Conservation (phyloP, 345 rosid genomes). For the Lenwebbia sp. region DNA sequence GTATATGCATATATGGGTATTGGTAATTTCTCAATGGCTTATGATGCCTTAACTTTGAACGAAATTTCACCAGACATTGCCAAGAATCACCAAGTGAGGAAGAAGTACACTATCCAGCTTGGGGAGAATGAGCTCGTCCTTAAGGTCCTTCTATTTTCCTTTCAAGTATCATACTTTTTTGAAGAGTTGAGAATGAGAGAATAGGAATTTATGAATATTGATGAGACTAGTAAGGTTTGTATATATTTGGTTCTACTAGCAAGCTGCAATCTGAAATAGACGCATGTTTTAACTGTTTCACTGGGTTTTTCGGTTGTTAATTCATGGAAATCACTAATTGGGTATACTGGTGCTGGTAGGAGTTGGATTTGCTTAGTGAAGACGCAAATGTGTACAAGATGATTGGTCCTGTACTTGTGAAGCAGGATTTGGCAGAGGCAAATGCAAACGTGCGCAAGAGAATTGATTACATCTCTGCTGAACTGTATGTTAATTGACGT, state of each 20-base stretch:
- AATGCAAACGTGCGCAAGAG: conserved; percentile 94
- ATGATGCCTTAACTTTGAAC: background rate
- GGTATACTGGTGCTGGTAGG: conserved; percentile 23
- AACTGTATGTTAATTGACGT: conserved; percentile 39
- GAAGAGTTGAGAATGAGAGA: background rate
- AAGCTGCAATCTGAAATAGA: background rate
- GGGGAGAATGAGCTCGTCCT: conserved; percentile 97
- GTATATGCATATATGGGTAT: background rate
- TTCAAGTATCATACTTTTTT: background rate
- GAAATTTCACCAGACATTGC: conserved; percentile 45
- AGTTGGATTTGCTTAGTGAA: conserved; percentile 74
- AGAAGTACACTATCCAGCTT: conserved; percentile 89
- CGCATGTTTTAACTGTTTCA: background rate
- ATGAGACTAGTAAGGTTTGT: background rate
- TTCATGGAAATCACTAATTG: background rate
- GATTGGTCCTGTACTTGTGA: conserved; percentile 96
- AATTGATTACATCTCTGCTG: conserved; percentile 88
- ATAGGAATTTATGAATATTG: background rate
- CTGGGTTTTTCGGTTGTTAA: background rate
- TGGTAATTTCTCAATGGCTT: background rate
- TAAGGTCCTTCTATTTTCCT: conserved; percentile 29
- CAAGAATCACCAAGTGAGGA: conserved; percentile 83
- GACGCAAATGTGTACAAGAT: conserved; percentile 89
- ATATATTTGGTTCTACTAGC: background rate
- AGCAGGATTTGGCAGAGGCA: conserved; percentile 94